phyloP scores from a whole-genome alignment of 139 green algal species.

The Chlamydomonas urium region DNA sequence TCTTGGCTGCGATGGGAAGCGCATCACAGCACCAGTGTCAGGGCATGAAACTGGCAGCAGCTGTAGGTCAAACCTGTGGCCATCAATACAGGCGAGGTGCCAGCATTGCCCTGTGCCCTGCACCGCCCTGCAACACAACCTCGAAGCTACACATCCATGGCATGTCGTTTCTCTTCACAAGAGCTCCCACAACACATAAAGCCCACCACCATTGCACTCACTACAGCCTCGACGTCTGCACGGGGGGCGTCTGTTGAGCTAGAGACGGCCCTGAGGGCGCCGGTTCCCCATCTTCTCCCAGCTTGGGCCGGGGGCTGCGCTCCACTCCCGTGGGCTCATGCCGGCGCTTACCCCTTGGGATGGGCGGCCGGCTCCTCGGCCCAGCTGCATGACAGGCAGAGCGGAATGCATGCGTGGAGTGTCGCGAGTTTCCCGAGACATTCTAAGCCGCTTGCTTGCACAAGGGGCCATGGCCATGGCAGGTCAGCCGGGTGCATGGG shows the following conservation, averaged over 20 bases:
- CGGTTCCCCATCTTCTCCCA: no score
- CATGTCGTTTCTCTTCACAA: background rate
- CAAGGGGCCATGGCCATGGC: no score
- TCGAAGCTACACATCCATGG: background rate
- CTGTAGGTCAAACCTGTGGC: background rate
- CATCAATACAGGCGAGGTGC: background rate
- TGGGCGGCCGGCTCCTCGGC: background rate
- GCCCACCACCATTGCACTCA: background rate
- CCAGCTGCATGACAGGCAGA: background rate
- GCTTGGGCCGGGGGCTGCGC: no score
- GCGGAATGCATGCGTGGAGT: no score
- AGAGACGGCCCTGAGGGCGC: no score
- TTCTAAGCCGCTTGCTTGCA: no score
- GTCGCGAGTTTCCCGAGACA: no score
- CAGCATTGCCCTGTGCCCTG: background rate
- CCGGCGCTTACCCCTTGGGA: background rate
- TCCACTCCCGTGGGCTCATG: background rate
- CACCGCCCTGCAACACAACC: background rate
- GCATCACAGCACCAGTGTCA: background rate
- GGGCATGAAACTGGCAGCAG: background rate
- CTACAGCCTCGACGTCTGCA: background rate
- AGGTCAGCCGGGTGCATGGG: no score
- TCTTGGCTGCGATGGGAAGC: conserved; percentile 31
- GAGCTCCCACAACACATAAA: conserved; percentile 2
- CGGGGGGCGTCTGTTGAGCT: background rate